Evolutionary conservation across 495 filamentous ascomycete species (phyloP).

Genomic region (Penicillium cosmopolitanum): DNA sequence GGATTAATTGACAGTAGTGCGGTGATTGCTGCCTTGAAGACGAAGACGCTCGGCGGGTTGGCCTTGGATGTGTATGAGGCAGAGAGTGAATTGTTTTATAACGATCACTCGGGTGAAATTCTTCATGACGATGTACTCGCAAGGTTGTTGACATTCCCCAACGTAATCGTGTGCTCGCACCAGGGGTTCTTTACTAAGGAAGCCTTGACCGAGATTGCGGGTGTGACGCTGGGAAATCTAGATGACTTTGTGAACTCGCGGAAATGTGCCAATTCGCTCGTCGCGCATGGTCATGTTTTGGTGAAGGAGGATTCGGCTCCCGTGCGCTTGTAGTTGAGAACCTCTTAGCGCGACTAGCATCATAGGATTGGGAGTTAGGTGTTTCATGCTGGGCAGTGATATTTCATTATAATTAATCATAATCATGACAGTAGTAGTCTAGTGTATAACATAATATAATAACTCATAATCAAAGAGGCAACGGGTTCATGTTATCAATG

Average conservation of each 20-base stretch:
- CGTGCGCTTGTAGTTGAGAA: constrained; percentile 33
- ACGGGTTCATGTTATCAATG: neutral
- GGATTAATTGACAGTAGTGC: constrained; percentile 62
- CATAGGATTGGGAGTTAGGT: neutral
- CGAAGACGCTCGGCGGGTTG: constrained; percentile 64
- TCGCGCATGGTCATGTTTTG: constrained; percentile 39
- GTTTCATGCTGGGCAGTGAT: too few species aligned
- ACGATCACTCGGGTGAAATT: constrained; percentile 67
- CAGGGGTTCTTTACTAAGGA: constrained; percentile 74
- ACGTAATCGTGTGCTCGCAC: constrained; percentile 68
- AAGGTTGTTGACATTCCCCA: constrained; percentile 72
- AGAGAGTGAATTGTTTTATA: constrained; percentile 67
- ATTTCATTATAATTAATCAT: too few species aligned
- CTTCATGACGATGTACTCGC: constrained; percentile 70
- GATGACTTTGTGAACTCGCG: constrained; percentile 30
- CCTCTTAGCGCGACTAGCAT: neutral
- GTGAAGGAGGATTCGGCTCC: constrained; percentile 35
- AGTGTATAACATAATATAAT: neutral
- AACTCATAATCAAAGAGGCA: too few species aligned
- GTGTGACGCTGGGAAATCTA: constrained; percentile 61
- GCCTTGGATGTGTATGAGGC: constrained; percentile 88
- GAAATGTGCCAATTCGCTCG: constrained; percentile 39
- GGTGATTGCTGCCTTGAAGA: constrained; percentile 64
- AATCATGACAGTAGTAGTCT: too few species aligned
- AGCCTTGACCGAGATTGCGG: constrained; percentile 65